Base-by-base conservation (phyloP, 306 rosid genomes). In the Psophocarpus tetragonolobus region DNA sequence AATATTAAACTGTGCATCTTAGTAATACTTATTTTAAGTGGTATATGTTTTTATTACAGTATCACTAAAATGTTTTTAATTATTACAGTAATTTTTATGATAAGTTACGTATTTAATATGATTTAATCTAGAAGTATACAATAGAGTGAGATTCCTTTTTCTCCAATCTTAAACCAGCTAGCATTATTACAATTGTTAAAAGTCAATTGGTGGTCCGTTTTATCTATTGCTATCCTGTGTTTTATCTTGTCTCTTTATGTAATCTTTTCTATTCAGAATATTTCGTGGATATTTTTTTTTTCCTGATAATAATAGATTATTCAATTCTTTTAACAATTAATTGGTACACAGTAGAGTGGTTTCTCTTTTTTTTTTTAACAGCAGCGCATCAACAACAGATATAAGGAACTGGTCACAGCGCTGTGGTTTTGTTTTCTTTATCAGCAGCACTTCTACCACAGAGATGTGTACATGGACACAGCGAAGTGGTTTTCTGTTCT, bases 171-270 rank as follows among this genome's bases (percentile, higher is more conserved):
- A 17, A 9, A 33, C n/a, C 45, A 33, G 1, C 15, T 64, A 64
- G 1, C 26, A 18, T 35, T 27, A 4, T 1, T n/a, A n/a, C n/a
- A n/a, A n/a, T 3, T 33, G 3, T 0, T 1, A 30, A 30, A 8
- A 63, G 74, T 58, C 74, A 68, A 45, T 42, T 36, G 26, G 30
- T 65, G 71, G 32, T 20, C 71, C 50, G n/a, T 35, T 64, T 65
- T 38, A 38, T 65, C 23, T 65, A 29, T 47, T 63, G 29, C 26
- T 63, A 63, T 63, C 47, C 50, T 20, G 18, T 65, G 71, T 65
- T 65, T 65, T 20, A 65, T 65, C 50, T 64, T 64, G 48, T 64
- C 71, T 65, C 71, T 63, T 63, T 65, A 11, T 11, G 32, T 30
- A 11, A 36, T 38, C 50, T 30, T 36, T 18, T 23, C 2, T 12